Conservation (phyloP, 768 basidiomycete genomes). For the Trametes cinnabarina region DNA sequence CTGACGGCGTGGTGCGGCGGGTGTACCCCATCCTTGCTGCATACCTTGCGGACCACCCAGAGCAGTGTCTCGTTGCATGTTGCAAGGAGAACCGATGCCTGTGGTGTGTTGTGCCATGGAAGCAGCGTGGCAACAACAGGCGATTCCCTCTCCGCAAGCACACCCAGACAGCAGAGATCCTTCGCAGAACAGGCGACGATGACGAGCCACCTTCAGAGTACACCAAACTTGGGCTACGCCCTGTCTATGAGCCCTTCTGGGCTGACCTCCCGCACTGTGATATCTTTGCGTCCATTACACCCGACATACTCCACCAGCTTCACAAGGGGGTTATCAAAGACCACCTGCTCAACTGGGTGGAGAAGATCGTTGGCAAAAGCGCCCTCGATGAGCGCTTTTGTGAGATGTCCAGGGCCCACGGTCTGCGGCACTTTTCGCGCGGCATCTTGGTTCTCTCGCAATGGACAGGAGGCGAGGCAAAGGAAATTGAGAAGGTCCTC, state of each 20-base stretch:
- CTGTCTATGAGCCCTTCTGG: slow-evolving; percentile 12
- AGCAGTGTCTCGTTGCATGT: slow-evolving; percentile 41
- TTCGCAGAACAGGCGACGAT: neutral
- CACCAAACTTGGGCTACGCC: slow-evolving; percentile 5
- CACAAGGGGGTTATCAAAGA: slow-evolving; percentile 44
- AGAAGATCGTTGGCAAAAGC: slow-evolving; percentile 5
- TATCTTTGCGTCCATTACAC: slow-evolving; percentile 37
- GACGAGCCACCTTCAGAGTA: slow-evolving; percentile 1
- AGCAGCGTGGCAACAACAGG: slow-evolving; percentile 18
- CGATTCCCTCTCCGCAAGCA: neutral
- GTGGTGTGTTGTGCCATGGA: slow-evolving; percentile 22
- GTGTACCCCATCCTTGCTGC: slow-evolving; percentile 41
- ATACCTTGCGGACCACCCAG: slow-evolving; percentile 42
- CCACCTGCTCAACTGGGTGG: slow-evolving; percentile 42
- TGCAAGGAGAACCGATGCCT: slow-evolving; percentile 27
- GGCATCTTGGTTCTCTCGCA: slow-evolving; percentile 16
- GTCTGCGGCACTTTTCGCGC: slow-evolving; percentile 17
- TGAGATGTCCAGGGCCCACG: neutral
- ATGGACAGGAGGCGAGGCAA: slow-evolving; percentile 26
- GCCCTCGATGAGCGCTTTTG: slow-evolving; percentile 19
- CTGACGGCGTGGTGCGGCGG: slow-evolving; percentile 34
- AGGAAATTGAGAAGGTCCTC: slow-evolving; percentile 22
- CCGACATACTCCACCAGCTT: slow-evolving; percentile 44
- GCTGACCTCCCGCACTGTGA: slow-evolving; percentile 23
- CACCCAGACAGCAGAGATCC: neutral